Base-by-base conservation (phyloP, 495 filamentous ascomycete species). In the Alectoria sarmentosa region DNA sequence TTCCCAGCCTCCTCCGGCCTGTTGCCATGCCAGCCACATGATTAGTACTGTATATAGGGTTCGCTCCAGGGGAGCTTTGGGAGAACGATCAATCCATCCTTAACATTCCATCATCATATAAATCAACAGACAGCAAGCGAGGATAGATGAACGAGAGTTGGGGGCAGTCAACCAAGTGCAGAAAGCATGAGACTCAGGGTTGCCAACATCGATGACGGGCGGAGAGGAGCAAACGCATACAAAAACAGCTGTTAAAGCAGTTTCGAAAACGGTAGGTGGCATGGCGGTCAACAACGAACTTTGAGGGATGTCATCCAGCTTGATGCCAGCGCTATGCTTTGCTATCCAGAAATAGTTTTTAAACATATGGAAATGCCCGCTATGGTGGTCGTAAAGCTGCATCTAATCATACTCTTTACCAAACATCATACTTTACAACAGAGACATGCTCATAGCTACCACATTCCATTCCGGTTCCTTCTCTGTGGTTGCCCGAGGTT, bases 381-480 rank as follows among this genome's bases (percentile, higher is more conserved):
- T 34, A 34, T 34, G 52, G 6, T n/a, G 15, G 30, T 34, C 4
- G 28, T 55, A 21, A 55, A 55, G 17, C 52, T 34, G 52, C 14
- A 55, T 11, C 15, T 34, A 19, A 34, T 55, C 52, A 55, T 0
- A 21, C 0, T 15, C 17, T 55, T 10, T 19, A 21, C 30, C 28
- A 34, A 21, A 10, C 52, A 21, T 30, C 8, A 55, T 34, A 21
- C 30, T 21, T 32, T 21, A 15, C 34, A 21, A 7, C 17, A 34
- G 11, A 34, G 8, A 6, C 30, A 21, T 34, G 6, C 1, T 36
- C 52, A 21, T 55, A 34, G 9, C 30, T 41, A 60, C 57, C 57
- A 60, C 57, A 60, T 41, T 10, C 57, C 57, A 21, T 42, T 60
- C 19, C 57, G 36, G 3, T 60, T 60, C 23, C 37, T 60, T 21